Conservation (phyloP, 495 filamentous ascomycete genomes). For the Platismatia glauca region DNA sequence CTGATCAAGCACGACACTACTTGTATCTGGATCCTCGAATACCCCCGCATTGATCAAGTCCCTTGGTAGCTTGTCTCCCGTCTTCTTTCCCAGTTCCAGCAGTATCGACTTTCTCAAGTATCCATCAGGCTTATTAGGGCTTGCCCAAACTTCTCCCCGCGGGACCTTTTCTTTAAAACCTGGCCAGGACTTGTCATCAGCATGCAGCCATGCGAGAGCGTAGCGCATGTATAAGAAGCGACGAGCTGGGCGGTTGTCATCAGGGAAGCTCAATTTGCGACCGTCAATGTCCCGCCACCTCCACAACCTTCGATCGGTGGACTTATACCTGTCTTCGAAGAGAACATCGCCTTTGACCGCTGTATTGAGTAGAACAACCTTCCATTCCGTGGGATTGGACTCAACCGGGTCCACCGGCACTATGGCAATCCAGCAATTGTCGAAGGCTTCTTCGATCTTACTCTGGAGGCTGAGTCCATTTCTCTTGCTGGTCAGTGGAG, state of each 20-base stretch:
- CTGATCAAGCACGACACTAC: not conserved
- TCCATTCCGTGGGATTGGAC: too few relatives aligned
- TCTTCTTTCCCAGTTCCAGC: not conserved
- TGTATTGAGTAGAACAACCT: too few relatives aligned
- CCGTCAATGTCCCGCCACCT: constrained; percentile 11
- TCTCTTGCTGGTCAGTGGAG: too few relatives aligned
- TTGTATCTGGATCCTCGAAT: constrained; percentile 3
- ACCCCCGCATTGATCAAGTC: constrained; percentile 4
- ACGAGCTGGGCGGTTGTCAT: constrained; percentile 13
- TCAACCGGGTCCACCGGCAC: too few relatives aligned
- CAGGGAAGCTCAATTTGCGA: constrained; percentile 1
- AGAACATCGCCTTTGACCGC: too few relatives aligned
- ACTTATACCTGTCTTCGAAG: too few relatives aligned
- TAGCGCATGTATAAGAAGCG: constrained; percentile 11
- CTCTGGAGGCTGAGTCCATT: too few relatives aligned
- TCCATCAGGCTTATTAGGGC: constrained; percentile 4
- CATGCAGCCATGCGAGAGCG: not conserved
- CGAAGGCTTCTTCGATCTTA: too few relatives aligned
- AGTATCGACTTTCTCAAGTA: not conserved
- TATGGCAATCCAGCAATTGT: too few relatives aligned
- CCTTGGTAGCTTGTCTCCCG: not conserved
- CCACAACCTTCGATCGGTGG: too few relatives aligned
- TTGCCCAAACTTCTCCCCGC: not conserved
- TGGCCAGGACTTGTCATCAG: constrained; percentile 1
- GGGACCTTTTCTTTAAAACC: not conserved